Evolutionary conservation across 306 rosid genomes (phyloP), one percentile per base, ranked within the genome.

Genomic region (Senna siamea): DNA sequence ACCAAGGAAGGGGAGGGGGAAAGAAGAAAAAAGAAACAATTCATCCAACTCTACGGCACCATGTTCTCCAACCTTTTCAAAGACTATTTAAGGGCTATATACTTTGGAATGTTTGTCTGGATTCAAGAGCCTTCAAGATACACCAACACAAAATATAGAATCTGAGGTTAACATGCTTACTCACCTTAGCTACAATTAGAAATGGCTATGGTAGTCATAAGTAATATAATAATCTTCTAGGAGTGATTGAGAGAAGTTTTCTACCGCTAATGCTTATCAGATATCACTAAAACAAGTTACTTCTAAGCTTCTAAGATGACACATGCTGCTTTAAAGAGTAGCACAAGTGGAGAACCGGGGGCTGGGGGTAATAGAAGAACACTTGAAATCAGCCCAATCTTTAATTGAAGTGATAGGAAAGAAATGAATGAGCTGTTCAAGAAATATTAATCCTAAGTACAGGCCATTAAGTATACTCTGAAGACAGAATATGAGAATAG

Each of bases 91-190:
- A 50, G 59, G 56, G 26, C 12, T 43, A 15, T 43, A 15, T 4
- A 2, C 9, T 26, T 40, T 65, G 20, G 46, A 22, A 51, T 41
- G 56, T 60, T 60, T 66, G 38, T 17, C 60, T 12, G 43, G 53
- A 61, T 52, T 70, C 50, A 4, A 20, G 50, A 73, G 15, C n/a
- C 67, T 60, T 67, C 11, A 62, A 28, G 55, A 78, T 15, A 10
- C 52, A 56, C 55, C 19, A 63, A 28, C 46, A 23, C 35, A 19
- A n/a, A n/a, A 43, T 11, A 62, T 52, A 51, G 18, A 66, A 68
- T 48, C 32, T 15, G 14, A 56, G 28, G 11, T 58, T 69, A 51
- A 54, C 48, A 44, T 61, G 68, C 48, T 68, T 59, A 79, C 40
- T 38, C 69, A 67, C 14, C 30, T 34, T 19, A 28, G 30, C 43